Conservation (phyloP, 768 basidiomycete genomes). For the Suillus weaverae region DNA sequence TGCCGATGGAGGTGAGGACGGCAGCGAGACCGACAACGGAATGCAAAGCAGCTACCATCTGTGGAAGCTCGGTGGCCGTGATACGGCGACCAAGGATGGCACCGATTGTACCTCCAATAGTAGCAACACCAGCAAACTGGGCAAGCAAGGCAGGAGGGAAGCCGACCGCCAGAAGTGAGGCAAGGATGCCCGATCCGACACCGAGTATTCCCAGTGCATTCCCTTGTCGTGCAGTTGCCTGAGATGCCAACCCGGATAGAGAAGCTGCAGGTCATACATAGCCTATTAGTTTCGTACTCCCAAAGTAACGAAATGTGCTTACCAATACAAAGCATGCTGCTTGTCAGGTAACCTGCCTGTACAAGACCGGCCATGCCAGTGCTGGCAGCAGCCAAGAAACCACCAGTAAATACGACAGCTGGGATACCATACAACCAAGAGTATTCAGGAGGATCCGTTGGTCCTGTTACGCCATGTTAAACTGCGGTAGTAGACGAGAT, state of each 20-base stretch:
- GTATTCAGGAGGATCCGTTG: constrained; percentile 86
- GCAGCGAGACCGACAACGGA: constrained; percentile 90
- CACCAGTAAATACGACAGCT: constrained; percentile 79
- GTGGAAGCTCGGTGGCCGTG: constrained; percentile 85
- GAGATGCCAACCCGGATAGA: constrained; percentile 75
- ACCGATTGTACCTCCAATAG: constrained; percentile 71
- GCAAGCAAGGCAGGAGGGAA: constrained; percentile 72
- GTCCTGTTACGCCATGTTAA: constrained; percentile 44
- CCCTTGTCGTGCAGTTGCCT: constrained; percentile 83
- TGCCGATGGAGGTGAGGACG: constrained; percentile 81
- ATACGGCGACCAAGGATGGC: constrained; percentile 78
- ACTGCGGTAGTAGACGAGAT: neutral
- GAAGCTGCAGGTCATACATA: constrained; percentile 51
- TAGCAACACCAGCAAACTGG: constrained; percentile 77
- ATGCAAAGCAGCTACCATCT: constrained; percentile 80
- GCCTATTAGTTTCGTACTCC: neutral
- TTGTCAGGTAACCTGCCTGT: constrained; percentile 84
- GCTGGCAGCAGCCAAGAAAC: constrained; percentile 77
- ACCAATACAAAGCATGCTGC: constrained; percentile 87
- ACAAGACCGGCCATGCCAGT: constrained; percentile 86
- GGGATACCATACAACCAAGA: constrained; percentile 81
- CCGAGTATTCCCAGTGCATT: constrained; percentile 87
- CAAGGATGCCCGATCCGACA: constrained; percentile 76
- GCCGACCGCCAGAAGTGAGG: constrained; percentile 81
- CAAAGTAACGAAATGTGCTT: constrained; percentile 8